Conservation (phyloP, 1,139 yeast species). For the Lodderomyces orthopsilosis region DNA sequence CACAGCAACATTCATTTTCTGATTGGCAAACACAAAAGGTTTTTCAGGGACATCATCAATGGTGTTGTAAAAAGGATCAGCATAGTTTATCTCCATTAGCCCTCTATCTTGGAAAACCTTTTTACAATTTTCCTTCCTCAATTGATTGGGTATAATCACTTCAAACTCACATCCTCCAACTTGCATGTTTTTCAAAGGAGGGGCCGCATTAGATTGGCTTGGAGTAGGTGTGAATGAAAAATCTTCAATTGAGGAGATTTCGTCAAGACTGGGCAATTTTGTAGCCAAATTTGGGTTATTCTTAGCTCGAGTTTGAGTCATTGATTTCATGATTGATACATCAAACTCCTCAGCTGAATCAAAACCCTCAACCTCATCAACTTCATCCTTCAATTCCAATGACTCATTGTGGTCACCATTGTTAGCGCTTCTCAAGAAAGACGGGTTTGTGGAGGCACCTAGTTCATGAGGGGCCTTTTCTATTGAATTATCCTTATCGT, state of each 20-base stretch:
- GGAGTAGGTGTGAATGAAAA: conserved; percentile 13
- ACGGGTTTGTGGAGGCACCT: too few relatives aligned
- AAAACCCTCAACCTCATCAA: conserved; percentile 9
- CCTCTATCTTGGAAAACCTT: conserved; percentile 44
- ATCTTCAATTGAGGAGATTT: conserved; percentile 7
- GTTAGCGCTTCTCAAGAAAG: conserved; percentile 2
- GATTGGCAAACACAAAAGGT: conserved; percentile 68
- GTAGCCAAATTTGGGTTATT: not conserved
- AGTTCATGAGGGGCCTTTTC: too few relatives aligned
- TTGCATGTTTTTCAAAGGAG: conserved; percentile 6
- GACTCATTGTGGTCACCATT: not conserved
- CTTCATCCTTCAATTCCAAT: conserved; percentile 10
- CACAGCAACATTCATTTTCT: conserved; percentile 46
- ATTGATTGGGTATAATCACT: conserved; percentile 18
- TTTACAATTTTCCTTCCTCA: conserved; percentile 23
- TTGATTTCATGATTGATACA: conserved; percentile 13
- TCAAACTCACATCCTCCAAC: conserved; percentile 17
- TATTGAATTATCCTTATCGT: conserved; percentile 2
- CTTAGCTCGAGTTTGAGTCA: conserved; percentile 14
- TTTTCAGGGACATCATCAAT: conserved; percentile 48
- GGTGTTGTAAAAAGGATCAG: conserved; percentile 62
- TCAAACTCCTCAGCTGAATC: conserved; percentile 14
- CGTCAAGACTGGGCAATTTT: conserved; percentile 5
- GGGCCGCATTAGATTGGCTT: not conserved
- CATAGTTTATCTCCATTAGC: conserved; percentile 50